These are phyloP conservation scores for Cucumis cinereus DNA, from an alignment of 306 rosid genomes.

Conservation along the genomic window DNA sequence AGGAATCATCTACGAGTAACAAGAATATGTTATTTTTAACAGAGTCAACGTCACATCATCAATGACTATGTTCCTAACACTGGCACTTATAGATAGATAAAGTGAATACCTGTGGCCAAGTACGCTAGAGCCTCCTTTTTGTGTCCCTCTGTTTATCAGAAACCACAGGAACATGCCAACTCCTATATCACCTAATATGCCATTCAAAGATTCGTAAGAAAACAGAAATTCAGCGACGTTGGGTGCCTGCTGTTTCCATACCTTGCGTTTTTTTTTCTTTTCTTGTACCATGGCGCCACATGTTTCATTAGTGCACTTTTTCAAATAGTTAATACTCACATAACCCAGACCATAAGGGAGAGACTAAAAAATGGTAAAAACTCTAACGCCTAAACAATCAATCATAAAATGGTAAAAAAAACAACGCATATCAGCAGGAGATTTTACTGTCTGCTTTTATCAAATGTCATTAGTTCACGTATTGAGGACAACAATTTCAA, in stretches of 20 bases:
- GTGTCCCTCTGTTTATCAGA: not conserved
- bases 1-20: not conserved
- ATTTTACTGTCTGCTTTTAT: not conserved
- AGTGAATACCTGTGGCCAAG: not conserved
- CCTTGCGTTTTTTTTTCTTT: not conserved
- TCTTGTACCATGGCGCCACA: not conserved
- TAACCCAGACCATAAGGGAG: not conserved
- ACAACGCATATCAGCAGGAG: not conserved
- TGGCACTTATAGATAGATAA: not conserved
- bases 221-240: not conserved
- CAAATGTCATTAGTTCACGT: not conserved
- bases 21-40: not conserved
- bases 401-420: not conserved
- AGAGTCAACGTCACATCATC: not conserved
- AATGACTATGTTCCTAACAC: not conserved
- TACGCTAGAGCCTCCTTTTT: not conserved
- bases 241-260: not conserved
- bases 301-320: not conserved
- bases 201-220: not conserved
- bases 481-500: not conserved
- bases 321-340: not conserved
- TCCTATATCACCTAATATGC: not conserved
- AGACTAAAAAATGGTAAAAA: not conserved
- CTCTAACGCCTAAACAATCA: not conserved
- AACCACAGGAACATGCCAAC: not conserved